These are phyloP conservation scores for Vitis cinerea DNA, from an alignment of 164 flowering plant genomes.

Conservation along the genomic window DNA sequence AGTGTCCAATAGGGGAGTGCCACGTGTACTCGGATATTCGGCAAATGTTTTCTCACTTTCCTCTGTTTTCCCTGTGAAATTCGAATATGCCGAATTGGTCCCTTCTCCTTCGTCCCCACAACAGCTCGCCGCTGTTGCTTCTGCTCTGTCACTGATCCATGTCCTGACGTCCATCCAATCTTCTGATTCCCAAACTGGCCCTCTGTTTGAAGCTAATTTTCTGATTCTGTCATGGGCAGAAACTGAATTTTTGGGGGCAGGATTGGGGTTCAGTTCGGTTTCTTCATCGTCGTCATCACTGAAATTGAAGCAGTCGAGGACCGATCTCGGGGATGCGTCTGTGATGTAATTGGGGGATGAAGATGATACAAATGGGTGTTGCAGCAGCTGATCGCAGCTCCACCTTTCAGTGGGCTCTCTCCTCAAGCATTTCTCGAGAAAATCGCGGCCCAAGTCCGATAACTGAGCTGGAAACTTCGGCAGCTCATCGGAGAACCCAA, in stretches of 20 bases:
- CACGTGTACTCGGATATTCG: slow-evolving; percentile 7
- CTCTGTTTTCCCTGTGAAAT: background rate
- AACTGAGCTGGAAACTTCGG: slow-evolving; percentile 48
- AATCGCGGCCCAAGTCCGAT: slow-evolving; percentile 52
- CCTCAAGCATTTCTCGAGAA: slow-evolving; percentile 50
- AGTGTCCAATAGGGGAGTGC: background rate
- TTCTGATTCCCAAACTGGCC: slow-evolving; percentile 59
- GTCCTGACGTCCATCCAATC: slow-evolving; percentile 54
- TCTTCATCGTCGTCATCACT: slow-evolving; percentile 20
- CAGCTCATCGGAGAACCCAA: slow-evolving; percentile 47
- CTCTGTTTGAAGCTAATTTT: slow-evolving; percentile 32
- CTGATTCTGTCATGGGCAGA: slow-evolving; percentile 38
- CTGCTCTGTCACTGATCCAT: slow-evolving; percentile 3
- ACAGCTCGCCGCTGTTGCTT: background rate
- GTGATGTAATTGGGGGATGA: background rate
- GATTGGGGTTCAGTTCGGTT: background rate
- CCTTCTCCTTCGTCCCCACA: slow-evolving; percentile 17
- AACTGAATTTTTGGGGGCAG: background rate
- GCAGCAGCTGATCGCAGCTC: slow-evolving; percentile 57
- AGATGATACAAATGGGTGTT: slow-evolving; percentile 48
- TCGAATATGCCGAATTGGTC: slow-evolving; percentile 26
- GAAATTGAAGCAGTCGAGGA: slow-evolving; percentile 45
- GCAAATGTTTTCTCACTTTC: slow-evolving; percentile 2
- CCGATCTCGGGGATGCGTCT: slow-evolving; percentile 56
- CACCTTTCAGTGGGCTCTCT: slow-evolving; percentile 45